These are phyloP conservation scores for Naumovozyma castellii DNA, from an alignment of 805 yeast species.

Conservation along the genomic window DNA sequence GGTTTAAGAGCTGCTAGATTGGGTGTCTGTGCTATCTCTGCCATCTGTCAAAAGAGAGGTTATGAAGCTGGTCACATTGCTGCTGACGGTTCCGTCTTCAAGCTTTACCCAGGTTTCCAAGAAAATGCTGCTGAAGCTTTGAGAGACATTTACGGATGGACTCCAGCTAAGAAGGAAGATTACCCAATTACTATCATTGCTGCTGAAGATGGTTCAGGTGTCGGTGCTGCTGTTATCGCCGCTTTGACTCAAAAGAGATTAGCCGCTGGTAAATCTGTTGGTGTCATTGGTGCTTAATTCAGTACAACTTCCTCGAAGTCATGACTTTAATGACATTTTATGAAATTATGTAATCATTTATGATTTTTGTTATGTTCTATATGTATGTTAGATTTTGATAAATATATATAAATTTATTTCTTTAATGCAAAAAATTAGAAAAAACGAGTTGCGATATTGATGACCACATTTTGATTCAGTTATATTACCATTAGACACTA, in stretches of 20 bases:
- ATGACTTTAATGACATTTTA: neutral
- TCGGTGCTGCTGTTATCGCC: slow-evolving; percentile 97
- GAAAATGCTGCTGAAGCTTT: slow-evolving; percentile 82
- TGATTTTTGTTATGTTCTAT: too few relatives aligned
- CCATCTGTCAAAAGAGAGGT: slow-evolving; percentile 79
- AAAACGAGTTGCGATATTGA: too few relatives aligned
- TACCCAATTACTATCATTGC: slow-evolving; percentile 81
- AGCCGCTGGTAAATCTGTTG: slow-evolving; percentile 60
- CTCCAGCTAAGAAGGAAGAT: slow-evolving; percentile 31
- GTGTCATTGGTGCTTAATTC: slow-evolving; percentile 29
- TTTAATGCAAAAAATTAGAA: too few relatives aligned
- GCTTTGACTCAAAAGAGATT: slow-evolving; percentile 82
- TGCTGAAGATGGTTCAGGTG: slow-evolving; percentile 98
- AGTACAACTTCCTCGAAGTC: neutral
- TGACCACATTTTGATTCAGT: too few relatives aligned
- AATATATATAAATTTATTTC: too few relatives aligned
- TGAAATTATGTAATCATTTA: neutral
- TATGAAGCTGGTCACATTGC: slow-evolving; percentile 77
- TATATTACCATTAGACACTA: too few relatives aligned
- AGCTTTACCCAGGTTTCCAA: slow-evolving; percentile 86
- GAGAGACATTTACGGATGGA: slow-evolving; percentile 84
- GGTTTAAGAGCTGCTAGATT: slow-evolving; percentile 91
- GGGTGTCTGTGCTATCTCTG: slow-evolving; percentile 91
- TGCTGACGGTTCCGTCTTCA: slow-evolving; percentile 93
- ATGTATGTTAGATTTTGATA: neutral